Conservation (phyloP, 108 stramenopile species). For the Schizochytrium sp. region DNA sequence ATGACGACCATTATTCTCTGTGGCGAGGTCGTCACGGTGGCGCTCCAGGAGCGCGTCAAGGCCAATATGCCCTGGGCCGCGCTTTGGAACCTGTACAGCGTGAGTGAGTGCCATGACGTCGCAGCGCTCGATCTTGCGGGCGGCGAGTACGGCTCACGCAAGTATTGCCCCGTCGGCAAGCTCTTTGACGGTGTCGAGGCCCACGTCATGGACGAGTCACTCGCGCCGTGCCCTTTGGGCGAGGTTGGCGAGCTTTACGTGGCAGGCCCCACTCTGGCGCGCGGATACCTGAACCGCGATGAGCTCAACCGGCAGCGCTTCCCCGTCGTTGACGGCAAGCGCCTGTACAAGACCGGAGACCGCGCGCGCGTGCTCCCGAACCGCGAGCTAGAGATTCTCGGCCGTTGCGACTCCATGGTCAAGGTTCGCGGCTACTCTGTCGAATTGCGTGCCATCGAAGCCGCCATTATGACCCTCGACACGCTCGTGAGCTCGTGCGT, state of each 20-base stretch:
- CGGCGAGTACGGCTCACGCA: slow-evolving; percentile 20
- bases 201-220: slow-evolving; percentile 24
- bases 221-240: background rate
- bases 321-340: slow-evolving; percentile 30
- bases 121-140: slow-evolving; percentile 24
- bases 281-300: slow-evolving; percentile 64
- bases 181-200: slow-evolving; percentile 32
- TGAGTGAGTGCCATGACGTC: slow-evolving; percentile 66
- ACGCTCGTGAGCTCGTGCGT: slow-evolving; percentile 52
- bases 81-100: slow-evolving; percentile 61
- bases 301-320: slow-evolving; percentile 64
- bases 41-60: slow-evolving; percentile 36
- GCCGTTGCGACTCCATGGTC: slow-evolving; percentile 70
- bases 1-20: slow-evolving; percentile 47
- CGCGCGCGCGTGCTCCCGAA: slow-evolving; percentile 58
- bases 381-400: slow-evolving; percentile 62
- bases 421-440: slow-evolving; percentile 74
- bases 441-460: slow-evolving; percentile 62
- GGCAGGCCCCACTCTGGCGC: slow-evolving; percentile 59
- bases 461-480: slow-evolving; percentile 31
- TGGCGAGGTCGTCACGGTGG: slow-evolving; percentile 64
- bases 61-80: slow-evolving; percentile 39
- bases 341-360: slow-evolving; percentile 64
- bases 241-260: slow-evolving; percentile 60
- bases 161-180: slow-evolving; percentile 34